Evolutionary conservation across 495 filamentous ascomycete genomes (phyloP).

Genomic region (Usnea hakonensis): DNA sequence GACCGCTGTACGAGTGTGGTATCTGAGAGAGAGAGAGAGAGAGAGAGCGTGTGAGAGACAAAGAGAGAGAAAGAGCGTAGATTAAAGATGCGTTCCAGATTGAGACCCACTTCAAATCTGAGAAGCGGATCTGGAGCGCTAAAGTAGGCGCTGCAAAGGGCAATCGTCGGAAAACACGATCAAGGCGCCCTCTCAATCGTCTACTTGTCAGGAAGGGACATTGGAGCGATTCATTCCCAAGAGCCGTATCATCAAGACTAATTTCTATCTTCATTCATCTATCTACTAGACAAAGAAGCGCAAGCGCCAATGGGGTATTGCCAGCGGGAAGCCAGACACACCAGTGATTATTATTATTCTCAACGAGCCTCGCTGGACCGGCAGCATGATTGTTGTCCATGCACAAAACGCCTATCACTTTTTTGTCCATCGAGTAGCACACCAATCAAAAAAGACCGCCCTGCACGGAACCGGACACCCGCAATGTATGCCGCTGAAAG

Average conservation of each 20-base stretch:
- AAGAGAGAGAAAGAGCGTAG: neutral
- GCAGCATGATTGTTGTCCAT: neutral
- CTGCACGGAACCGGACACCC: neutral
- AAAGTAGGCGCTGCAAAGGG: neutral
- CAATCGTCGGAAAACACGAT: neutral
- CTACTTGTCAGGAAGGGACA: neutral
- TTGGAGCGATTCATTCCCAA: neutral
- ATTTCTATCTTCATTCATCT: slow-evolving; percentile 3
- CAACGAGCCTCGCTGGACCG: neutral
- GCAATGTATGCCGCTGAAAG: neutral
- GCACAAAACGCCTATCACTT: slow-evolving; percentile 5
- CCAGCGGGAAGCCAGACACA: neutral
- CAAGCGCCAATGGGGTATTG: neutral
- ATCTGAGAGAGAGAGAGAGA: neutral
- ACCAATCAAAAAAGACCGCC: neutral
- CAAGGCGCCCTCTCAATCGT: neutral
- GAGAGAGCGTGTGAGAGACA: neutral
- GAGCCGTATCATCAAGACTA: neutral
- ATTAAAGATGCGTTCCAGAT: neutral
- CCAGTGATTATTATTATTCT: neutral
- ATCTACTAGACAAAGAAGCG: neutral
- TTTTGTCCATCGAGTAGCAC: slow-evolving; percentile 3
- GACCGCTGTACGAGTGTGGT: neutral
- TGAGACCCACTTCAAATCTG: neutral
- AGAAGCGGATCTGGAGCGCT: neutral